These are phyloP conservation scores for Scleroderma citrinum DNA, from an alignment of 768 basidiomycete genomes.

Conservation along the genomic window DNA sequence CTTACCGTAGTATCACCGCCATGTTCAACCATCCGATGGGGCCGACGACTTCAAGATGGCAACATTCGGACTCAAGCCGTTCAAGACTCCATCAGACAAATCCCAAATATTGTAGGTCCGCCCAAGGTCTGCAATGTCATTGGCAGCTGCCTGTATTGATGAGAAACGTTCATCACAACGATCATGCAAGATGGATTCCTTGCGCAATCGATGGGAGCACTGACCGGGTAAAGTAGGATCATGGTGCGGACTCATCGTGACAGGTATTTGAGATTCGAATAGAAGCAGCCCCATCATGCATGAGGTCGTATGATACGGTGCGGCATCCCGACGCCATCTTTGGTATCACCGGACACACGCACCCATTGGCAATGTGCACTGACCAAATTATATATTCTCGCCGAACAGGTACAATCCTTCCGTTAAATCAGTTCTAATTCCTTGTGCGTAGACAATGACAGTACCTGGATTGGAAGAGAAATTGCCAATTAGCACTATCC, in stretches of 20 bases:
- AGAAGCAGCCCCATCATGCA: neutral
- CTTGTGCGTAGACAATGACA: neutral
- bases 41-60: neutral
- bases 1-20: no score
- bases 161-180: neutral
- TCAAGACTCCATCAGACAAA: conserved; percentile 18
- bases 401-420: neutral
- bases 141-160: neutral
- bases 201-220: neutral
- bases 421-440: neutral
- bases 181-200: no score
- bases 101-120: conserved; percentile 9
- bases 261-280: neutral
- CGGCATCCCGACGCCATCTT: conserved; percentile 2
- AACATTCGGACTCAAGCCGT: no score
- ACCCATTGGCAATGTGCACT: neutral
- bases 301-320: neutral
- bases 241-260: neutral
- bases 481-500: neutral
- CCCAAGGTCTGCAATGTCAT: neutral
- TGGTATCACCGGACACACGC: neutral
- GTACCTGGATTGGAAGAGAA: neutral
- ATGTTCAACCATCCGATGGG: no score
- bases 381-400: no score
- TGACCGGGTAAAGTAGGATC: neutral